Evolutionary conservation across 768 basidiomycete species (phyloP).

Genomic region (Boletus reticuloceps): DNA sequence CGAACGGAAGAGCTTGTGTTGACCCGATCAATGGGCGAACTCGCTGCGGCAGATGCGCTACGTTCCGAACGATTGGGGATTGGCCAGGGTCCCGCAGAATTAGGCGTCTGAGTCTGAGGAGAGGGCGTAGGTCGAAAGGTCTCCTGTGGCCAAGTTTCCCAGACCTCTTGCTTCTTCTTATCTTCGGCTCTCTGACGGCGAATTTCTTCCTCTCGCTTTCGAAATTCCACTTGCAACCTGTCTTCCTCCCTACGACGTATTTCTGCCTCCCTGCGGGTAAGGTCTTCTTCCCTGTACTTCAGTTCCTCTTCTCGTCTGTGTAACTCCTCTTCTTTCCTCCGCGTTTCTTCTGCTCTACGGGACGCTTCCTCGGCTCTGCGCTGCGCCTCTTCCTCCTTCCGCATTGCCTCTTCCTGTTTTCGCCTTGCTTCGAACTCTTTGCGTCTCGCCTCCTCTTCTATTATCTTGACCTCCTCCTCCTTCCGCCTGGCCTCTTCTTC

Average conservation of each 20-base stretch:
- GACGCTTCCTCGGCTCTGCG: constrained; percentile 26
- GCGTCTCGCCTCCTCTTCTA: constrained; percentile 25
- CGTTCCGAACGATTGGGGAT: constrained; percentile 31
- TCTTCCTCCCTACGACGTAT: constrained; percentile 29
- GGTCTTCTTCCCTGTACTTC: constrained; percentile 32
- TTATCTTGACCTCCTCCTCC: constrained; percentile 27
- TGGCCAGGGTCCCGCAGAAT: constrained; percentile 30
- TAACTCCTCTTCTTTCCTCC: constrained; percentile 26
- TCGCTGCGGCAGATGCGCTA: constrained; percentile 33
- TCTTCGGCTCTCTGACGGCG: constrained; percentile 31
- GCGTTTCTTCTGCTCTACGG: constrained; percentile 22
- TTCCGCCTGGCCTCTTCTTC: constrained; percentile 30
- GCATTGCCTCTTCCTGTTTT: constrained; percentile 27
- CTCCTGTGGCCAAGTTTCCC: constrained; percentile 29
- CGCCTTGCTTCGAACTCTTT: constrained; percentile 30
- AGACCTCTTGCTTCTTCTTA: constrained; percentile 28
- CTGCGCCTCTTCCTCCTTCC: constrained; percentile 32
- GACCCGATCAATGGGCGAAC: constrained; percentile 30
- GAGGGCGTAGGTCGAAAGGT: constrained; percentile 20
- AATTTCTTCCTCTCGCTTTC: constrained; percentile 32
- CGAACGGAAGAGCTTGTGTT: constrained; percentile 30
- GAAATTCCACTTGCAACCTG: constrained; percentile 27
- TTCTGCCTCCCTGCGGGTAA: constrained; percentile 30
- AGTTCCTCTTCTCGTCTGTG: constrained; percentile 28
- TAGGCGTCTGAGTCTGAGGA: constrained; percentile 31